Conservation (phyloP, 164 flowering plant genomes). For the Aristolochia fimbriata region DNA sequence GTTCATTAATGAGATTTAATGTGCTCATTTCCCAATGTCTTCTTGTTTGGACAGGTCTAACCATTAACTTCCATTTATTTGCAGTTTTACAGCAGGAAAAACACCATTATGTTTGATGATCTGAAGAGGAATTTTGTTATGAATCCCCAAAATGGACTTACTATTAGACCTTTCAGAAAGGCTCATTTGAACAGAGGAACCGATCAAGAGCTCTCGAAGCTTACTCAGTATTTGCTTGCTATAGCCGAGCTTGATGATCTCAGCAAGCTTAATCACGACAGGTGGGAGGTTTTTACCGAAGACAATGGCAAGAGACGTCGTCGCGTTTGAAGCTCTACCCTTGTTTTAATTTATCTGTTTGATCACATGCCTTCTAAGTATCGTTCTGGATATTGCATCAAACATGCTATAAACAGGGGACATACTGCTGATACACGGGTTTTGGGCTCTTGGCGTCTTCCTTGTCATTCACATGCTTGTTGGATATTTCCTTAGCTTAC, state of each 20-base stretch:
- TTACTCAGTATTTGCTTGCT: conserved; percentile 85
- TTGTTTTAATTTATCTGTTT: too few species aligned
- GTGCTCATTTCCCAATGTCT: conserved; percentile 1
- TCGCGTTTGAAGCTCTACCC: conserved; percentile 7
- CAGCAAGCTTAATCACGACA: conserved; percentile 55
- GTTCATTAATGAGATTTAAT: conserved; percentile 20
- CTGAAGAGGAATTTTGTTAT: conserved; percentile 87
- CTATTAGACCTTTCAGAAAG: conserved; percentile 75
- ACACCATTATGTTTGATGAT: conserved; percentile 96
- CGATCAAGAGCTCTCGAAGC: conserved; percentile 83
- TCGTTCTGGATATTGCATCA: too few species aligned
- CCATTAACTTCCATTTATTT: conserved; percentile 5
- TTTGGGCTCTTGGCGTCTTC: too few species aligned
- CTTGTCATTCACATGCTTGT: too few species aligned
- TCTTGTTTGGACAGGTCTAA: not conserved
- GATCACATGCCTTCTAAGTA: too few species aligned
- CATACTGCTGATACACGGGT: too few species aligned
- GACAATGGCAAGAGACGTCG: conserved; percentile 46
- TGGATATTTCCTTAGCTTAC: too few species aligned
- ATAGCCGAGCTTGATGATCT: conserved; percentile 85
- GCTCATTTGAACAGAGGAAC: conserved; percentile 69
- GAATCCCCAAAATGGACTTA: conserved; percentile 95
- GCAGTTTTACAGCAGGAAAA: conserved; percentile 77
- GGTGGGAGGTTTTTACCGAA: conserved; percentile 61
- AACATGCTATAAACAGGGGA: too few species aligned